Percentiles rank a stretch among this genome's conserved stretches.
Evolutionary conservation across 129 eudicot genomes (phyloP).

Genomic region (Artemisia argyi): DNA sequence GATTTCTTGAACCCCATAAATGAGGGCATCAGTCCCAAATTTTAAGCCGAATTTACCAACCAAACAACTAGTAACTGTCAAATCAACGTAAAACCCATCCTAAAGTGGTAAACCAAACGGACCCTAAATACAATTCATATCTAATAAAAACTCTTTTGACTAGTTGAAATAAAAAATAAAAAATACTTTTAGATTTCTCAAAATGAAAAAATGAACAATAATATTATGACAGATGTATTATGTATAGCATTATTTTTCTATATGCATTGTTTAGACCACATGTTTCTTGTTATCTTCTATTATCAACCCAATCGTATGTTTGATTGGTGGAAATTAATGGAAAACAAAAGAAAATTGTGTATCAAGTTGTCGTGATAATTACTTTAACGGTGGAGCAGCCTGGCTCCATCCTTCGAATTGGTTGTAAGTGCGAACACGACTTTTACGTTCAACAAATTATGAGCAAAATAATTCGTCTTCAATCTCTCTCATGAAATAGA

Average conservation of each 20-base stretch:
- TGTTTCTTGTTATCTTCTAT: neutral
- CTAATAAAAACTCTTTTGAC: too few relatives aligned
- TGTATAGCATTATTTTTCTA: neutral
- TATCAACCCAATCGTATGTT: conserved; percentile 9
- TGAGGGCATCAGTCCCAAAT: too few relatives aligned
- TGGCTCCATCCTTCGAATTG: conserved; percentile 27
- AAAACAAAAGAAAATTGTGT: neutral
- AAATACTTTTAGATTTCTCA: too few relatives aligned
- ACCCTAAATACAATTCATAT: too few relatives aligned
- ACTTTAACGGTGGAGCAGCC: conserved; percentile 14
- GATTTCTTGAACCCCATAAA: too few relatives aligned
- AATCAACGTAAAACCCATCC: too few relatives aligned
- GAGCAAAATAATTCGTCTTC: conserved; percentile 8
- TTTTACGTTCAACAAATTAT: neutral
- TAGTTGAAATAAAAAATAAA: too few relatives aligned
- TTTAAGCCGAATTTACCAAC: too few relatives aligned
- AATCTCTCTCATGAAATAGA: conserved; percentile 6
- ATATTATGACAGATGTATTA: neutral
- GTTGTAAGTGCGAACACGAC: conserved; percentile 16
- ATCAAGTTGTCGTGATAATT: conserved; percentile 15
- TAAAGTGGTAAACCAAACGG: too few relatives aligned
- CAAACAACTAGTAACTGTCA: too few relatives aligned
- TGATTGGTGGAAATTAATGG: conserved; percentile 28
- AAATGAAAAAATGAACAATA: neutral
- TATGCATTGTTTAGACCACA: neutral